Evolutionary conservation across 805 yeast species (phyloP), one percentile per base, ranked within the genome.

Genomic region (Torulaspora indica): DNA sequence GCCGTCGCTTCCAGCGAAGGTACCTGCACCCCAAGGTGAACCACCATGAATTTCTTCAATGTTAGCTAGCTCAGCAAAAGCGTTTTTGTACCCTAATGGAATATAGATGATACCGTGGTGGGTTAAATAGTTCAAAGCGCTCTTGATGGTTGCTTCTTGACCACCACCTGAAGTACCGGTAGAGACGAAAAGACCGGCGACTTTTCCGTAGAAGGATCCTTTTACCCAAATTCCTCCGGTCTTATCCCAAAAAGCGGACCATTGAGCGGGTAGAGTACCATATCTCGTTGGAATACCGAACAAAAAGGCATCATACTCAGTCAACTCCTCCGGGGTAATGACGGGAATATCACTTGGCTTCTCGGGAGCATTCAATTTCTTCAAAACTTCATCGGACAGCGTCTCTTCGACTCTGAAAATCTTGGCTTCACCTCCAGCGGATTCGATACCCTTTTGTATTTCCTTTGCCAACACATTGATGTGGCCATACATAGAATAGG

Each of bases 1-100:
- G 40, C 95, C 95, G 60, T 83, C 91, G 40, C 75, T 71, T 39
- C 79, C 85, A 24, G 95, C 89, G 57, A 75, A 71, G 30, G 85
- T 69, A 54, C 95, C 95, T 27, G 95, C 84, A 63, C 95, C 95
- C 88, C 89, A 87, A 36, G 95, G 78, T 17, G 89, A 77, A 44
- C 85, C 85, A 52, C 95, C 95, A 61, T 83, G 95, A 39, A 78
- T 73, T 68, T 84, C 88, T 3, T 73, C 76, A 35, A 81, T 57
- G 66, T 72, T 73, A 34, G 84, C 67, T 51, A 81, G 57, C 53
- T 74, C 73, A 8, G 75, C 73, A 65, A 81, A 81, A 4, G 75
- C 70, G 49, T 71, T 63, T 50, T 72, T 75, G 69, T 80, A 86
- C 48, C 95, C 95, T 54, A 85, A 72, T 48, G 95, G 95, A 38